Evolutionary conservation across 2,329 filamentous ascomycete species (phyloP).

Genomic region (Camillea tinctor): DNA sequence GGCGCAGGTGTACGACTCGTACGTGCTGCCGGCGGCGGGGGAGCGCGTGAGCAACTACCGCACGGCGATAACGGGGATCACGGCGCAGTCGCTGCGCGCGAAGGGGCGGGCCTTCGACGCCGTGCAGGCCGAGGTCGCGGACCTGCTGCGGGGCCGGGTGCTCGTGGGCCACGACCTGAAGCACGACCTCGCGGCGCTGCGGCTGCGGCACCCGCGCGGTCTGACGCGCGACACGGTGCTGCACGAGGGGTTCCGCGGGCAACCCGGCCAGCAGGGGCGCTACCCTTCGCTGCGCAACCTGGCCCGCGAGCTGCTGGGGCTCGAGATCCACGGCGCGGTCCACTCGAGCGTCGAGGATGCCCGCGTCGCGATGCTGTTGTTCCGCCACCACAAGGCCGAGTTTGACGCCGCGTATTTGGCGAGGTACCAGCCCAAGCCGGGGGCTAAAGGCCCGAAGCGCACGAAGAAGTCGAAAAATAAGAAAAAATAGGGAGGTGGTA

Average conservation of each 20-base stretch:
- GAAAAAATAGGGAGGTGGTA: constrained; percentile 24
- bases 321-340: constrained; percentile 62
- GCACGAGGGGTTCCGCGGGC: constrained; percentile 70
- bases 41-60: constrained; percentile 87
- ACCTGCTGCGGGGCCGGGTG: constrained; percentile 61
- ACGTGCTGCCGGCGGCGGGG: constrained; percentile 73
- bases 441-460: constrained; percentile 39
- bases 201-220: constrained; percentile 28
- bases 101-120: constrained; percentile 69
- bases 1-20: constrained; percentile 90
- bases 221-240: constrained; percentile 71
- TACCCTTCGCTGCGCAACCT: constrained; percentile 67
- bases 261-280: constrained; percentile 54
- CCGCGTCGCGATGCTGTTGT: constrained; percentile 84
- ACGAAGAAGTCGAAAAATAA: constrained; percentile 41
- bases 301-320: constrained; percentile 54
- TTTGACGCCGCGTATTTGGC: constrained; percentile 81
- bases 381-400: constrained; percentile 74
- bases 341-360: constrained; percentile 74
- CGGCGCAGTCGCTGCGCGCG: constrained; percentile 68
- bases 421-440: constrained; percentile 52
- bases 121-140: constrained; percentile 71
- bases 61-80: constrained; percentile 81
- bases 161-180: constrained; percentile 70
- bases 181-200: constrained; percentile 70